Evolutionary conservation across 371 early-diverging fungal genomes (phyloP), one percentile per base, ranked within the genome.

Genomic region (Vairimorpha apis): DNA sequence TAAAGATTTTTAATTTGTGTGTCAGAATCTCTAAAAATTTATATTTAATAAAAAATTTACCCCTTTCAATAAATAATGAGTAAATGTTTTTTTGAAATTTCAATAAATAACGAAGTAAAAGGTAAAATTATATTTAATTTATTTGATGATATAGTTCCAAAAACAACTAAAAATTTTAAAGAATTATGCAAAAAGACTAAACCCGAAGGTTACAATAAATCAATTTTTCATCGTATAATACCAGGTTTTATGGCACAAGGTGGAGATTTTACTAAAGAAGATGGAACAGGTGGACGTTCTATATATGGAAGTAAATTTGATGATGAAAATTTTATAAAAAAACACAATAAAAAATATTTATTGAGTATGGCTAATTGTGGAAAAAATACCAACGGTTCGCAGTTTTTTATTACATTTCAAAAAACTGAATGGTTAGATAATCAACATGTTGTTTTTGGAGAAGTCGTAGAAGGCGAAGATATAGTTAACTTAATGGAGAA

Each of bases 341-440:
- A 82, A 43, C 95, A 95, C 81, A 86, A 86, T 75, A 88, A 86
- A 8, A 89, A 92, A 0, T 93, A 91, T 45, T 89, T 91, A 0
- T 85, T 97, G 44, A 88, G 89, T 30, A 96, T 98, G 97, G 97
- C 98, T 73, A 97, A 96, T 79, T 88, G 91, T 77, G 97, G 96
- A 2, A 82, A 85, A 72, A 83, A 94, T 80, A 92, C 95, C 55
- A 96, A 98, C 80, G 95, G 95, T 25, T 91, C 92, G 65, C 97
- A 98, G 86, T 94, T 95, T 82, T 98, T 95, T 76, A 94, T 98
- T 74, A 95, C 97, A 0, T 88, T 89, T n/a, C 90, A 84, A 1
- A 87, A 87, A 18, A 83, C 88, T 86, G 89, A 90, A 18, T 92
- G 92, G 90, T 78, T 98, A 29, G 94, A 98, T 76, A 88, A 88